These are phyloP conservation scores for Chlamydomonas sp. DNA, from an alignment of 139 green algal species.

Conservation along the genomic window DNA sequence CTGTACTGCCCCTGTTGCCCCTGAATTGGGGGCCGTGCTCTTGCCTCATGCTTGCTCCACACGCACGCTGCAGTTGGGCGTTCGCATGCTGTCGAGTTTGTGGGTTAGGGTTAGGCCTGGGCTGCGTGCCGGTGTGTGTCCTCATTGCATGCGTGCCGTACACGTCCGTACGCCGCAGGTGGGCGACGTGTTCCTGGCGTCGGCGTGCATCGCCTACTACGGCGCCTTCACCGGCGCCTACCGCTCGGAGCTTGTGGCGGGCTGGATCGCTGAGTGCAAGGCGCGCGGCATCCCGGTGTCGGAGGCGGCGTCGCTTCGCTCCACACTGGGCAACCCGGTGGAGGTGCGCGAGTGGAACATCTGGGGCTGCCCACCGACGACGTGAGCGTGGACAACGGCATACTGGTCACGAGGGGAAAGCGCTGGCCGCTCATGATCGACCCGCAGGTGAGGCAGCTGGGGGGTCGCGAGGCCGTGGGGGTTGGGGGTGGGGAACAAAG, in stretches of 20 bases:
- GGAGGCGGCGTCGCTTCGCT: conserved; percentile 58
- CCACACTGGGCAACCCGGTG: conserved; percentile 75
- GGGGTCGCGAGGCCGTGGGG: no score
- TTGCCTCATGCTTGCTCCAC: no score
- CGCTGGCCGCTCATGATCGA: conserved; percentile 93
- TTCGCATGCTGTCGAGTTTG: no score
- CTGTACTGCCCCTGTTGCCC: no score
- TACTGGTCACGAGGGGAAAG: conserved; percentile 79
- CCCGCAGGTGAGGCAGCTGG: conserved; percentile 61
- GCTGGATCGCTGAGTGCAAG: conserved; percentile 71
- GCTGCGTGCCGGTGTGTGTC: not conserved
- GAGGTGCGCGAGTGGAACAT: conserved; percentile 86
- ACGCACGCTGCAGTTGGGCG: no score
- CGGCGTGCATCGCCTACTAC: conserved; percentile 86
- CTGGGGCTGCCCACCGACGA: conserved; percentile 80
- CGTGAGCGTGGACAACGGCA: conserved; percentile 85
- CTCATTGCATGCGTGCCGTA: not conserved
- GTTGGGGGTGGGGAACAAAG: no score
- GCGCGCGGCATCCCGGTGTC: conserved; percentile 67
- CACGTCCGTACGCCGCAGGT: conserved; percentile 23
- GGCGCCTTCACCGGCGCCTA: conserved; percentile 87
- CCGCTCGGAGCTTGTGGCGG: conserved; percentile 68
- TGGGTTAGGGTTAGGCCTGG: no score
- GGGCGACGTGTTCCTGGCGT: conserved; percentile 79
- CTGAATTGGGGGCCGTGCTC: no score